Base-by-base conservation (phyloP, 139 green algal genomes). In the Parachlorella kessleri region DNA sequence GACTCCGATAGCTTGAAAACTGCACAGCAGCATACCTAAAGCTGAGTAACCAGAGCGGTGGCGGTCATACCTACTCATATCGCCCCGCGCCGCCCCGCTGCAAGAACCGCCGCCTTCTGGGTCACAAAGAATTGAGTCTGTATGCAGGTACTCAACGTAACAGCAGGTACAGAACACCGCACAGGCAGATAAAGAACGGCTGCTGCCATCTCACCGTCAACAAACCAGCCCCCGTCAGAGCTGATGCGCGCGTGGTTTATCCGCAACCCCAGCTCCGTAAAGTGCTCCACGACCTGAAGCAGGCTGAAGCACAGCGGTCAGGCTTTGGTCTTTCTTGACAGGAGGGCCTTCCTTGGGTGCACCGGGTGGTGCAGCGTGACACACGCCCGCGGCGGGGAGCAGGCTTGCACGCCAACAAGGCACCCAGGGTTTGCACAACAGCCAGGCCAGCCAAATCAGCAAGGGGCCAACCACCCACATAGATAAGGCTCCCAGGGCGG, bases 171-270 rank as follows among this genome's bases (percentile, higher is more conserved):
- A 9, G 7, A 48, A 24, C 30, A 40, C 30, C n/a, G 21, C 14
- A 63, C 14, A 63, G 53, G 53, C 53, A 63, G n/a, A 28, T 14
- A 14, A 63, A 21, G 14, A 63, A 21, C 14, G 53, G 53, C 53
- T 28, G 53, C 9, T 69, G 63, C 63, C 21, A 35, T 21, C 90
- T 66, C 78, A 96, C 91, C 95, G 78, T 99, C 96, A 3, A 98
- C 91, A 78, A 99, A 99, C 96, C 96, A 99, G 30, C 94, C 95
- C 10, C 95, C 94, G 72, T 99, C 96, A 2, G 85, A 94, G 3
- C 89, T 95, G 39, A 99, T 97, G 23, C 92, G 85, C 0, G 95
- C 94, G 10, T 85, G 88, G 32, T 81, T 87, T 30, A 99, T 94
- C 65, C 88, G 83, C 14, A 99, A 84, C 5, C 94, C 92, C 3